Evolutionary conservation across 345 rosid species (phyloP).

Genomic region (Hibiscus trionum): DNA sequence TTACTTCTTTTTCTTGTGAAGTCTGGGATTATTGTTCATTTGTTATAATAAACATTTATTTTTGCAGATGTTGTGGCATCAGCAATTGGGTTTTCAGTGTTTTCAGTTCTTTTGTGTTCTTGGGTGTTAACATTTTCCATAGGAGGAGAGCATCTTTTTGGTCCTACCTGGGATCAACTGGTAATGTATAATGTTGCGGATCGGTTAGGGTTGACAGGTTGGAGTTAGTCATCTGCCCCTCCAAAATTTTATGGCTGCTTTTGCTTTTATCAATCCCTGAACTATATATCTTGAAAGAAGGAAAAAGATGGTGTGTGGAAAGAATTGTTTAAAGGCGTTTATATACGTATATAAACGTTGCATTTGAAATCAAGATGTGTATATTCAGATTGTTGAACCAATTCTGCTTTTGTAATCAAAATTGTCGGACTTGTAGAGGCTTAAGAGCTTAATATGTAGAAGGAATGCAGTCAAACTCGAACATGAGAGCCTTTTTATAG

Average conservation of each 20-base stretch:
- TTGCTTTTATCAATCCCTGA: neutral
- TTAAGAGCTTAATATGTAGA: neutral
- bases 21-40: neutral
- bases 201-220: slow-evolving; percentile 75
- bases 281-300: neutral
- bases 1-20: neutral
- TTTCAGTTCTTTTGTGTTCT: slow-evolving; percentile 46
- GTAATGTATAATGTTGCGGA: slow-evolving; percentile 93
- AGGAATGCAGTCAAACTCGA: neutral
- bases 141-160: slow-evolving; percentile 77
- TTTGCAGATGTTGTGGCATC: slow-evolving; percentile 69
- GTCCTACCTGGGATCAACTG: slow-evolving; percentile 74
- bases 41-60: neutral
- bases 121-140: slow-evolving; percentile 92
- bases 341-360: neutral
- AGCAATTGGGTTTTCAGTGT: slow-evolving; percentile 62
- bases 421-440: neutral
- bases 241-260: neutral
- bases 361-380: neutral
- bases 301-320: neutral
- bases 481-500: neutral
- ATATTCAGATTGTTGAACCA: neutral
- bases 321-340: neutral
- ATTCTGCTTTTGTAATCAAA: neutral
- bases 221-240: slow-evolving; percentile 26